A percentile compares a stretch with the other conserved stretches of the same genome.
Evolutionary conservation across 441 rosid genomes (phyloP).

Genomic region (Croton setiger): DNA sequence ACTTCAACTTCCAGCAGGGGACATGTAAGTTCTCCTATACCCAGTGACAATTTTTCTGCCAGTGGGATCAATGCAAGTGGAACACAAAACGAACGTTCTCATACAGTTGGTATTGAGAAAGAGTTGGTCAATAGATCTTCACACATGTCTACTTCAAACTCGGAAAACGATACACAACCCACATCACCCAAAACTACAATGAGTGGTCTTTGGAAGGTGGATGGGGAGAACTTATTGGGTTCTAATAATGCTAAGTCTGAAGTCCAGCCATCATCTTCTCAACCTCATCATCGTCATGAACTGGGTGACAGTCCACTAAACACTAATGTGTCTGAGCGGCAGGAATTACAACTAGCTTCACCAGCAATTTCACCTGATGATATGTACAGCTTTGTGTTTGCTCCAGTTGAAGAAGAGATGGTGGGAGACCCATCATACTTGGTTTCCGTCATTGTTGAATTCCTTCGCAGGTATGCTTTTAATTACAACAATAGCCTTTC

Average conservation of each 20-base stretch:
- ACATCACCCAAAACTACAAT: conserved; percentile 37
- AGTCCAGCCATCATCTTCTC: conserved; percentile 32
- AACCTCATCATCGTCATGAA: conserved; percentile 38
- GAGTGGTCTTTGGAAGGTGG: conserved; percentile 38
- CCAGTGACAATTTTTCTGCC: conserved; percentile 33
- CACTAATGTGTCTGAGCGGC: conserved; percentile 54
- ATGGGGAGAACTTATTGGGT: conserved; percentile 27
- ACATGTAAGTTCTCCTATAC: conserved; percentile 25
- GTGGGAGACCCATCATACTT: conserved; percentile 84
- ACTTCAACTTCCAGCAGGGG: conserved; percentile 36
- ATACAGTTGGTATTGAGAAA: conserved; percentile 26
- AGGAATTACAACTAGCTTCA: conserved; percentile 64
- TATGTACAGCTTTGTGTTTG: conserved; percentile 81
- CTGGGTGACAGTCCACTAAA: conserved; percentile 38
- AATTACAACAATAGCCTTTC: conserved; percentile 6
- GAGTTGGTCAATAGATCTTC: conserved; percentile 38
- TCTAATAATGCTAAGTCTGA: conserved; percentile 35
- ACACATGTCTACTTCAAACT: conserved; percentile 42
- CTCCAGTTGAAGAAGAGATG: conserved; percentile 85
- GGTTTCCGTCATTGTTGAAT: conserved; percentile 75
- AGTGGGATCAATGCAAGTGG: conserved; percentile 35
- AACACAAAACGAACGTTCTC: conserved; percentile 35
- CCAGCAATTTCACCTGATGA: conserved; percentile 92
- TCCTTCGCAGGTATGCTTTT: conserved; percentile 70
- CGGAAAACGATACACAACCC: conserved; percentile 42